Evolutionary conservation across 345 rosid species (phyloP).

Genomic region (Eucalyptus coolabah): DNA sequence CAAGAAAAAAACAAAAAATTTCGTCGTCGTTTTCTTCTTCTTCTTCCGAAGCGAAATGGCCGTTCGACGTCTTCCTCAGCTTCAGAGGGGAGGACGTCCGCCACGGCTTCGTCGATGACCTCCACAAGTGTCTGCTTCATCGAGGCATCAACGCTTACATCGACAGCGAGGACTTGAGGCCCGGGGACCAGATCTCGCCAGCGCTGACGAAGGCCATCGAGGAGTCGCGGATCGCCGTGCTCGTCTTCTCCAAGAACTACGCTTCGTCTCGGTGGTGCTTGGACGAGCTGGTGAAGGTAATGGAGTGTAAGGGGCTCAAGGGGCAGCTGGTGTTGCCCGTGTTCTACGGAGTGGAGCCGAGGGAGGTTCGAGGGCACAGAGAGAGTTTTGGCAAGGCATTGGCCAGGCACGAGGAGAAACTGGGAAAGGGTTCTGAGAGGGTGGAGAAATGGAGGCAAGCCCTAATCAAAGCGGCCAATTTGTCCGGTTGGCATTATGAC

Average conservation of each 20-base stretch:
- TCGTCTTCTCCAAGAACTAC: not conserved
- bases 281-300: not conserved
- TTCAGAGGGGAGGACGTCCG: not conserved
- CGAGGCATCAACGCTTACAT: not conserved
- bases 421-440: not conserved
- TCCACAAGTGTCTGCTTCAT: not conserved
- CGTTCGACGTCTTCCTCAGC: not conserved
- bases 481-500: not conserved
- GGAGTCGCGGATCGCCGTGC: not conserved
- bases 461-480: not conserved
- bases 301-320: not conserved
- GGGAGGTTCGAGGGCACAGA: not conserved
- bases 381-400: not conserved
- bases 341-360: not conserved
- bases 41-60: too few relatives aligned
- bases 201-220: not conserved
- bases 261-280: not conserved
- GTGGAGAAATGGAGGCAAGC: not conserved
- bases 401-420: not conserved
- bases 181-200: rapidly evolving
- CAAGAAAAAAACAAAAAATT: too few relatives aligned
- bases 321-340: not conserved
- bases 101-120: not conserved
- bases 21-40: too few relatives aligned
- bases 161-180: not conserved